These are phyloP conservation scores for Pochonia chlamydosporia DNA, from an alignment of 2,329 filamentous ascomycete genomes.

Conservation along the genomic window DNA sequence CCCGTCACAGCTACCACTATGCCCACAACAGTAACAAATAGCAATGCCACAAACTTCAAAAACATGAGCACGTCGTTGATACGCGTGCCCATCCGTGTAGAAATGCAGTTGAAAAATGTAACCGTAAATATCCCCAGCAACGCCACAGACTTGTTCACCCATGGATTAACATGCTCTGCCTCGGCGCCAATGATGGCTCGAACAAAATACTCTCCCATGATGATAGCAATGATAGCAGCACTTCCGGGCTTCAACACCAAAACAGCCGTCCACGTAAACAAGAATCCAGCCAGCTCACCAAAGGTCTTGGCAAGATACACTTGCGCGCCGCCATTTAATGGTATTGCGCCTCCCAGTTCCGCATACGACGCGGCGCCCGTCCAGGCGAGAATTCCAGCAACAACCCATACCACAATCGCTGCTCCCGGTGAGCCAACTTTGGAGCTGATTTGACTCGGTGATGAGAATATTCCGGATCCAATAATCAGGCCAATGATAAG, in stretches of 20 bases:
- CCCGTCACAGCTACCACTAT: constrained; percentile 87
- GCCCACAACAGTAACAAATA: constrained; percentile 81
- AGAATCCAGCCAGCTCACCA: constrained; percentile 84
- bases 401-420: constrained; percentile 81
- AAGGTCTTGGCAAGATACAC: constrained; percentile 95
- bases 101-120: constrained; percentile 83
- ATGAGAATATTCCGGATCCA: constrained; percentile 93
- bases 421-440: constrained; percentile 90
- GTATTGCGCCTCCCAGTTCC: constrained; percentile 91
- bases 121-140: constrained; percentile 69
- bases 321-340: constrained; percentile 89
- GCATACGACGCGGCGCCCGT: constrained; percentile 93
- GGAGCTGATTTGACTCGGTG: constrained; percentile 84
- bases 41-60: constrained; percentile 84
- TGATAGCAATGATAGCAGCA: constrained; percentile 91
- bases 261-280: constrained; percentile 95
- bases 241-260: constrained; percentile 90
- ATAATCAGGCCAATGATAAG: constrained; percentile 91
- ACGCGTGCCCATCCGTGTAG: constrained; percentile 79
- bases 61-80: constrained; percentile 95
- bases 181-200: constrained; percentile 83
- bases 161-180: constrained; percentile 70
- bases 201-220: constrained; percentile 97
- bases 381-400: constrained; percentile 92
- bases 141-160: constrained; percentile 87